These are phyloP conservation scores for Ogataea henricii DNA, from an alignment of 805 yeast genomes.

Conservation along the genomic window DNA sequence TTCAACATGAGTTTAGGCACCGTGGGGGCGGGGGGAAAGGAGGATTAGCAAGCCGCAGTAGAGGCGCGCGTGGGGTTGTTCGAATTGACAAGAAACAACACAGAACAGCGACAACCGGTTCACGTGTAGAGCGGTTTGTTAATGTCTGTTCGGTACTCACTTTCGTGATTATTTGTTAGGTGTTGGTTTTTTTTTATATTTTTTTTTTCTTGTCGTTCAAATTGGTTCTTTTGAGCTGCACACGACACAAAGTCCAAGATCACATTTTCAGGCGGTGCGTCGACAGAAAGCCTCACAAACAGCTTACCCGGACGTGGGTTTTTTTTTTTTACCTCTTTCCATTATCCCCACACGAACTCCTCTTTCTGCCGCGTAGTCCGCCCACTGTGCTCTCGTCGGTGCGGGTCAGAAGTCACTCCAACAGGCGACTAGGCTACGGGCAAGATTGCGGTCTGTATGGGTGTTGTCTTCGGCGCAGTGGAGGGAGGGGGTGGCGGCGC, in stretches of 20 bases:
- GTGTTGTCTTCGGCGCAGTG: no score
- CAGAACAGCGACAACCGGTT: background rate
- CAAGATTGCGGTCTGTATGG: no score
- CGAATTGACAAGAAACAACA: no score
- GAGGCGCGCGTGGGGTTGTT: no score
- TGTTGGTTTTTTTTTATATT: background rate
- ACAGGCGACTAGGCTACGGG: conserved; percentile 2
- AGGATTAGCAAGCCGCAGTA: no score
- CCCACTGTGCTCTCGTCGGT: no score
- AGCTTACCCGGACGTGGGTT: background rate
- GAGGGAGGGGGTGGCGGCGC: no score
- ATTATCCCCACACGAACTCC: conserved; percentile 9
- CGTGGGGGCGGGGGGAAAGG: background rate
- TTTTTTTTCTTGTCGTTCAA: background rate
- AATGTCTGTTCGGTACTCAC: background rate
- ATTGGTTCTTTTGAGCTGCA: background rate
- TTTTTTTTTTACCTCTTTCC: no score
- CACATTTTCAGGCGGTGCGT: background rate
- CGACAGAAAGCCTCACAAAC: background rate
- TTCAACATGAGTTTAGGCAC: conserved; percentile 5
- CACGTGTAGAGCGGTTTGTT: background rate
- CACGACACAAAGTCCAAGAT: background rate
- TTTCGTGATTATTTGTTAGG: background rate
- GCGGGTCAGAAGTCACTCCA: background rate
- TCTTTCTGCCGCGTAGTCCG: conserved; percentile 6